These are phyloP conservation scores for Suhomyces bolitotheri DNA, from an alignment of 1,139 yeast species.

Conservation along the genomic window DNA sequence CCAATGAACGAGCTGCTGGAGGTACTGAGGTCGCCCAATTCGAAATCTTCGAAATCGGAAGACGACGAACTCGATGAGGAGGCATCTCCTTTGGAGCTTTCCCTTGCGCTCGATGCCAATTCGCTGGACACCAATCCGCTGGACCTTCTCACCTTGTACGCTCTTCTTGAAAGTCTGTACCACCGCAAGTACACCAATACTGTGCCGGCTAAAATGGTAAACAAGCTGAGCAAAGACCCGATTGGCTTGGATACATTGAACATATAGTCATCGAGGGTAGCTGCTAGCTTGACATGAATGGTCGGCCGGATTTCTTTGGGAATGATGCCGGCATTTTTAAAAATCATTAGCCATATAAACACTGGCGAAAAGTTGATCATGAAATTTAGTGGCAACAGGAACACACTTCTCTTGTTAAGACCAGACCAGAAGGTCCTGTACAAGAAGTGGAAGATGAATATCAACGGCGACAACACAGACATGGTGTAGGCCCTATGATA, in stretches of 20 bases:
- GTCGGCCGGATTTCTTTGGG: constrained; percentile 57
- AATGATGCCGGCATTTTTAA: constrained; percentile 60
- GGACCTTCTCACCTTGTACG: neutral
- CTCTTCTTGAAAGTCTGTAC: constrained; percentile 8
- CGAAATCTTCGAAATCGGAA: constrained; percentile 11
- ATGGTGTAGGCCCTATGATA: too few relatives aligned
- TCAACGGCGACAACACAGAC: constrained; percentile 17
- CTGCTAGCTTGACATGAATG: constrained; percentile 52
- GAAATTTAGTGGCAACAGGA: constrained; percentile 45
- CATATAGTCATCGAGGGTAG: constrained; percentile 40
- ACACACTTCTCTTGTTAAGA: constrained; percentile 39
- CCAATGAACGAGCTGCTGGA: constrained; percentile 2
- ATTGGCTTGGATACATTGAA: constrained; percentile 21
- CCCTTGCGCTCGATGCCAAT: neutral
- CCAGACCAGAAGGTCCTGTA: constrained; percentile 30
- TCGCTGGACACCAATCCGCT: neutral
- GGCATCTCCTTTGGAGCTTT: neutral
- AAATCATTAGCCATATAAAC: constrained; percentile 56
- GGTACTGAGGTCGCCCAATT: constrained; percentile 6
- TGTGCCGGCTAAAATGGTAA: constrained; percentile 13
- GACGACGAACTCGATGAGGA: constrained; percentile 2
- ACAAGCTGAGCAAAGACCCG: constrained; percentile 11
- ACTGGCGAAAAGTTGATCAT: constrained; percentile 54
- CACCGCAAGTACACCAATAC: constrained; percentile 17
- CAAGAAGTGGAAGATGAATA: constrained; percentile 22